phyloP scores from a whole-genome alignment of 2,329 filamentous ascomycete species.

The Hypoxylon sp. region DNA sequence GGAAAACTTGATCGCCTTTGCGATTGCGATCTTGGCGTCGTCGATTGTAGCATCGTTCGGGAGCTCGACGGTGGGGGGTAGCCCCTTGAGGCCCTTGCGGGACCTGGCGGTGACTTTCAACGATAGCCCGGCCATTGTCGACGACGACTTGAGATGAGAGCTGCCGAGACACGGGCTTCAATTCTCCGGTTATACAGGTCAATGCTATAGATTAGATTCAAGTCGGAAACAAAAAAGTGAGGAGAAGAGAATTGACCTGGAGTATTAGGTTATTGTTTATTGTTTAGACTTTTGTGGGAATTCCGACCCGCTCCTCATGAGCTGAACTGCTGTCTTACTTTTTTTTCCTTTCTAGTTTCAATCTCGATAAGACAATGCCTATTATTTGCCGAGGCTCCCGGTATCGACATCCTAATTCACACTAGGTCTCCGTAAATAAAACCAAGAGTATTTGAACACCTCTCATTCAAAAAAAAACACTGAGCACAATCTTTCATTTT shows the following conservation, averaged over 20 bases:
- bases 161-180: not conserved
- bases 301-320: slow-evolving; percentile 24
- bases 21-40: slow-evolving; percentile 68
- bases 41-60: slow-evolving; percentile 66
- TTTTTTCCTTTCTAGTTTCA: slow-evolving; percentile 4
- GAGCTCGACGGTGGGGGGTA: slow-evolving; percentile 65
- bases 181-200: too few relatives aligned
- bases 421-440: not conserved
- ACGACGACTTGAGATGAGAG: slow-evolving; percentile 8
- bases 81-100: slow-evolving; percentile 58
- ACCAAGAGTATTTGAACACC: not conserved
- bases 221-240: not conserved
- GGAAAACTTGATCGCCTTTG: slow-evolving; percentile 61
- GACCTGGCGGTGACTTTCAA: slow-evolving; percentile 49
- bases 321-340: slow-evolving; percentile 19
- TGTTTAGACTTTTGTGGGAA: slow-evolving; percentile 34
- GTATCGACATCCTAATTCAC: not conserved
- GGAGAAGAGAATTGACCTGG: too few relatives aligned
- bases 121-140: slow-evolving; percentile 44
- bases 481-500: too few relatives aligned
- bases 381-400: slow-evolving; percentile 18
- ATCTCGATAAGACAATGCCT: slow-evolving; percentile 8
- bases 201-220: not conserved
- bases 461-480: too few relatives aligned
- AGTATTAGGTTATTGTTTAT: not conserved